Evolutionary conservation across 345 rosid species (phyloP).

Genomic region (Alliaria petiolata): DNA sequence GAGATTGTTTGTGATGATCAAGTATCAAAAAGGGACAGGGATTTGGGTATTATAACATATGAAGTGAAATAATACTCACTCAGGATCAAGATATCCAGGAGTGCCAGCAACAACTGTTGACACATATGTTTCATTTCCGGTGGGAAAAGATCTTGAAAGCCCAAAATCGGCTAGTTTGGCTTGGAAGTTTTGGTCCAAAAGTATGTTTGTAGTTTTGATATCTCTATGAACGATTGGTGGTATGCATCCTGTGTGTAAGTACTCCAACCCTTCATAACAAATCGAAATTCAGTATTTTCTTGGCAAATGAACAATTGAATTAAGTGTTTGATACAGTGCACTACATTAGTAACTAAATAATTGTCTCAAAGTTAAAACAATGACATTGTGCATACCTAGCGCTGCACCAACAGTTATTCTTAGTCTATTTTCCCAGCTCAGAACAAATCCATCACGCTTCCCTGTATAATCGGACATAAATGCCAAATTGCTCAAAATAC

Average conservation of each 20-base stretch:
- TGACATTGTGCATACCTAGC: conserved; percentile 25
- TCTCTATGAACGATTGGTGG: conserved; percentile 45
- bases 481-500: not conserved
- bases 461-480: not conserved
- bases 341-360: not conserved
- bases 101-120: conserved; percentile 27
- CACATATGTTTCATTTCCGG: conserved; percentile 22
- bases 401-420: conserved; percentile 43
- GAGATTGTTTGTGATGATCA: not conserved
- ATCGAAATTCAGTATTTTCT: not conserved
- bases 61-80: conserved; percentile 22
- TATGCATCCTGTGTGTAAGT: conserved; percentile 42
- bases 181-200: conserved; percentile 34
- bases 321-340: not conserved
- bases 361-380: not conserved
- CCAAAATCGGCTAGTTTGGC: conserved; percentile 49
- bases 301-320: not conserved
- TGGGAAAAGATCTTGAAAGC: conserved; percentile 32
- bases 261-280: conserved; percentile 35
- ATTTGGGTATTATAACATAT: no score
- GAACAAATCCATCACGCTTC: conserved; percentile 1
- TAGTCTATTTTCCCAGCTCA: conserved; percentile 44
- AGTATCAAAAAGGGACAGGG: not conserved
- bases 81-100: conserved; percentile 48
- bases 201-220: conserved; percentile 41